Evolutionary conservation across 805 yeast genomes (phyloP).

Genomic region (Blastobotrys terrestris): DNA sequence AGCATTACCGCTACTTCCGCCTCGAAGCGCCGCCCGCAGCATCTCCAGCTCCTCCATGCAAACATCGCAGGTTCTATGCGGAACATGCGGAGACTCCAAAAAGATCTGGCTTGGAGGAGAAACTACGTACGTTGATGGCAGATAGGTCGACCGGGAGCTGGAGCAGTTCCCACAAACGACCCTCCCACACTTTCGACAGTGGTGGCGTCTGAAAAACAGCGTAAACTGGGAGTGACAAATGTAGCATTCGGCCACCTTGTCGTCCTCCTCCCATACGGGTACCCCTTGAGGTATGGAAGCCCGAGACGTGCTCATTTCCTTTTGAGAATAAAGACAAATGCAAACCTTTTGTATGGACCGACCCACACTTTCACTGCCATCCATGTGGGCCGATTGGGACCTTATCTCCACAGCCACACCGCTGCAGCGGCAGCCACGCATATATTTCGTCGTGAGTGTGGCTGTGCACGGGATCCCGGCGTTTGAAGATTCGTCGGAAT

Average conservation of each 20-base stretch:
- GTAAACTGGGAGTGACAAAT: slow-evolving; percentile 50
- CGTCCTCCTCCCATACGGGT: slow-evolving; percentile 71
- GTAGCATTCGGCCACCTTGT: slow-evolving; percentile 44
- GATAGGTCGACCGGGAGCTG: slow-evolving; percentile 43
- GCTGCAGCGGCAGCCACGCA: background rate
- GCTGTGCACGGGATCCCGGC: background rate
- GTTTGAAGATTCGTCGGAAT: too few species aligned
- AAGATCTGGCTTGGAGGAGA: slow-evolving; percentile 45
- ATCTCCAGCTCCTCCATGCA: slow-evolving; percentile 56
- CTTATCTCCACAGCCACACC: background rate
- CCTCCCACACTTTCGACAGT: slow-evolving; percentile 74
- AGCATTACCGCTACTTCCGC: slow-evolving; percentile 1
- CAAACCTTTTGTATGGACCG: background rate
- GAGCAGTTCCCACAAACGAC: slow-evolving; percentile 73
- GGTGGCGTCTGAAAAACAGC: slow-evolving; percentile 69
- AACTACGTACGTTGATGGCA: slow-evolving; percentile 54
- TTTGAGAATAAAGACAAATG: background rate
- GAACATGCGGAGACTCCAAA: slow-evolving; percentile 45
- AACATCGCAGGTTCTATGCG: slow-evolving; percentile 68
- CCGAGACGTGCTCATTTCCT: background rate
- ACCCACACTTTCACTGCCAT: too few species aligned
- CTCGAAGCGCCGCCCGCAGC: slow-evolving; percentile 19
- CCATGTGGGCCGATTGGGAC: background rate
- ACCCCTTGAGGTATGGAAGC: slow-evolving; percentile 18
- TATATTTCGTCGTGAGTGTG: background rate